Conservation (phyloP, 2,329 filamentous ascomycete genomes). For the Nemania bipapillata region DNA sequence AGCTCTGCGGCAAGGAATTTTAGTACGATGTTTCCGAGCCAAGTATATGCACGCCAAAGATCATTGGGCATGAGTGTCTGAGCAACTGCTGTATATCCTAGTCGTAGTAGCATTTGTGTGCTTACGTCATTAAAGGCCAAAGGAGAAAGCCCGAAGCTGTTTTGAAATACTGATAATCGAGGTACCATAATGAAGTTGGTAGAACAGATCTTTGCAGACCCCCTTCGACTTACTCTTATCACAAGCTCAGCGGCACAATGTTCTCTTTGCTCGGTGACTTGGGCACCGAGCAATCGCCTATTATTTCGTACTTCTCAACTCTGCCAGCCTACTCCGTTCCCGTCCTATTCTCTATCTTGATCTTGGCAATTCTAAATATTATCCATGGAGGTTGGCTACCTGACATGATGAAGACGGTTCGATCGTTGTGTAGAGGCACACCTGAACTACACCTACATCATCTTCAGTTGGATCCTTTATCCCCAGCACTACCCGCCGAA, state of each 20-base stretch:
- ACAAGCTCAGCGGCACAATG: conserved; percentile 11
- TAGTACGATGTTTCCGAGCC: neutral
- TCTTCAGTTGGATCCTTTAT: neutral
- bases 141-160: neutral
- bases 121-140: conserved; percentile 5
- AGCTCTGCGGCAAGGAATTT: neutral
- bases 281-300: neutral
- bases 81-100: neutral
- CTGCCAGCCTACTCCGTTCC: conserved; percentile 7
- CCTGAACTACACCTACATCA: conserved; percentile 6
- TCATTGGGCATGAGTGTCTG: neutral
- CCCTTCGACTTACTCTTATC: neutral
- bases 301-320: conserved; percentile 4
- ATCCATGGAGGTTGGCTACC: neutral
- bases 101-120: neutral
- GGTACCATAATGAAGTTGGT: neutral
- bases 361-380: neutral
- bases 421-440: neutral
- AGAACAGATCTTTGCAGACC: neutral
- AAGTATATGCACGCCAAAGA: neutral
- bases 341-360: conserved; percentile 12
- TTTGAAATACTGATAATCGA: neutral
- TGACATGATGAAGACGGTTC: conserved; percentile 10
- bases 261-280: conserved; percentile 14
- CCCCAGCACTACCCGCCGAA: neutral